Base-by-base conservation (phyloP, 345 rosid genomes). In the Bruguiera parviflora region DNA sequence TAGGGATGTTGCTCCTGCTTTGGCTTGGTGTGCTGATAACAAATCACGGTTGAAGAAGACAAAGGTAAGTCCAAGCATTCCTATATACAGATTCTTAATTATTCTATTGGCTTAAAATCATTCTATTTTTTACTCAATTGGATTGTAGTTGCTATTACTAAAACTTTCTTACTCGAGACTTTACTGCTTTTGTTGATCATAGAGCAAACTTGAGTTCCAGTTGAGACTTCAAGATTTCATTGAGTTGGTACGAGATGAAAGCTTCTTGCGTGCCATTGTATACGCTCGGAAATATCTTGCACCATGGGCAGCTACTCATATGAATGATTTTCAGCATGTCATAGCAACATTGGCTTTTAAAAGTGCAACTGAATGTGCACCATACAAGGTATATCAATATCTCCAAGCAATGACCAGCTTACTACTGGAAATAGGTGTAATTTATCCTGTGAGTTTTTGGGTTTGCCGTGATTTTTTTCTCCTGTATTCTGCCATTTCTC, bases 181-280 rank as follows among this genome's bases (percentile, higher is more conserved):
- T 65, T 43, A 11, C 60, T 49, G 33, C 56, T 73, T n/a, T n/a
- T 65, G 0, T 65, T 71, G 13, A n/a, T 77, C 64, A 58, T 85
- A 95, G 99, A 95, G 99, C 84, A 87, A 84, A 69, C 86, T 92
- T 13, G 99, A 95, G 73, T 92, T 95, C 84, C 96, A 86, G 79
- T 78, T 95, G 83, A 90, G 98, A 81, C 90, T 90, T 79, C 99
- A 95, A 84, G 98, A 92, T 64, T 95, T 90, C 69, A 74, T 95
- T 28, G 99, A 95, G 84, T 79, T 95, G 78, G 92, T 95, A 71
- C 85, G 99, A 73, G 84, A 84, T 70, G 91, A 87, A 39, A 83
- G 83, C 73, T 76, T 79, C 75, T 76, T 87, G 83, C 77, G 77
- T 69, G 98, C 99, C 74, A 95, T 90, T 77, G 46, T 64, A 64